Evolutionary conservation across 257 asterid genomes (phyloP).

Genomic region (Salvia splendens): DNA sequence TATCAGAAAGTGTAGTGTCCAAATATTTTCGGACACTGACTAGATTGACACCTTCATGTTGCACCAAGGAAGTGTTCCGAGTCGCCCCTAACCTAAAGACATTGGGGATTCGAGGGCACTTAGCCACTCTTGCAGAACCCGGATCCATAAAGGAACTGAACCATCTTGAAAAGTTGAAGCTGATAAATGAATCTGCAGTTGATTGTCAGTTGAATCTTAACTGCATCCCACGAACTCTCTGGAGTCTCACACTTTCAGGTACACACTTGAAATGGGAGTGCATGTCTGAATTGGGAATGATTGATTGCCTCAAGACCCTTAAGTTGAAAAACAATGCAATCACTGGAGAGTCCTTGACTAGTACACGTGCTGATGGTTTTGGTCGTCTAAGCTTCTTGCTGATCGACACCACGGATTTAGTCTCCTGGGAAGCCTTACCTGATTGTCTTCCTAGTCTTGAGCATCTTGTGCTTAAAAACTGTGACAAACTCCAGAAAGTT

Average conservation of each 20-base stretch:
- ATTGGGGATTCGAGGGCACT: neutral
- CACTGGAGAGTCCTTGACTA: neutral
- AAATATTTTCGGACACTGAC: neutral
- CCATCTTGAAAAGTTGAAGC: neutral
- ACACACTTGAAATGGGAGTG: neutral
- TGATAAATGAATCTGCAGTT: neutral
- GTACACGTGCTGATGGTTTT: neutral
- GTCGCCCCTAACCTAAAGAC: neutral
- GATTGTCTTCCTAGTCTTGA: neutral
- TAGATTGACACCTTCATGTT: neutral
- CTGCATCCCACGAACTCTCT: neutral
- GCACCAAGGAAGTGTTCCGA: neutral
- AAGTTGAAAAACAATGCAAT: constrained; percentile 9
- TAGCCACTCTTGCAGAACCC: neutral
- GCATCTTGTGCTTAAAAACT: neutral
- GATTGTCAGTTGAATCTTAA: too few species aligned
- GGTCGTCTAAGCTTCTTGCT: neutral
- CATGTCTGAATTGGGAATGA: neutral
- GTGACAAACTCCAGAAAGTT: neutral
- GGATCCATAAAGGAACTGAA: neutral
- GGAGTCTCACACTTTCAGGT: neutral
- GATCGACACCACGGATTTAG: neutral
- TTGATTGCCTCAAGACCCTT: neutral
- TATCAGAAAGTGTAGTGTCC: neutral
- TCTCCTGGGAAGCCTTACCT: neutral